Evolutionary conservation across 192 early-diverging fungal species (phyloP).

Genomic region (Helicostylum pulchrum): DNA sequence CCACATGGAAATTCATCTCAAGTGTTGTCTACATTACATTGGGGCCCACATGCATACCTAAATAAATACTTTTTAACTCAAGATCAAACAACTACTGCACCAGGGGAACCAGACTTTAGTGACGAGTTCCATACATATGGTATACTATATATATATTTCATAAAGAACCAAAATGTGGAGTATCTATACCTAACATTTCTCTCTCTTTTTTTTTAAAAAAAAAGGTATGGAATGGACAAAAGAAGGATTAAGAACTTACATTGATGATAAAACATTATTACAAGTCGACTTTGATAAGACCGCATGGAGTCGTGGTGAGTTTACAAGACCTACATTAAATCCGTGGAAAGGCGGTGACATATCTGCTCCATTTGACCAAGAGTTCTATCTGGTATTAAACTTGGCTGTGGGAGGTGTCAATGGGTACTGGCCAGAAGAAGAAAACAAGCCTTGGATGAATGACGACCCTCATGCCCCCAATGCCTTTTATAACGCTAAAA

Average conservation of each 20-base stretch:
- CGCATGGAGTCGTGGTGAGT: constrained; percentile 49
- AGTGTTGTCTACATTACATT: constrained; percentile 55
- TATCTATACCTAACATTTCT: neutral
- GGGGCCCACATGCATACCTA: constrained; percentile 51
- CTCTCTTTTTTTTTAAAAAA: constrained; percentile 31
- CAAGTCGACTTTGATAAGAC: constrained; percentile 48
- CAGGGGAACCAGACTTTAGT: constrained; percentile 36
- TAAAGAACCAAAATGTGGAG: neutral
- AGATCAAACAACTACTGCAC: constrained; percentile 28
- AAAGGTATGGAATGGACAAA: constrained; percentile 53
- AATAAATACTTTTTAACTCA: constrained; percentile 49
- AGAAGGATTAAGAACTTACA: constrained; percentile 50
- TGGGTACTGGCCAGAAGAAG: constrained; percentile 55
- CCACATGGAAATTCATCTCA: constrained; percentile 33
- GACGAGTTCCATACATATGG: constrained; percentile 56
- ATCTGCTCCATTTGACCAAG: constrained; percentile 63
- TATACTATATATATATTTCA: constrained; percentile 8
- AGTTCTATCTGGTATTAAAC: constrained; percentile 55
- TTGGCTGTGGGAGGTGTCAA: constrained; percentile 59
- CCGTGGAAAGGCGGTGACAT: constrained; percentile 46
- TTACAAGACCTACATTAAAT: constrained; percentile 46
- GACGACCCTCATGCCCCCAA: constrained; percentile 40
- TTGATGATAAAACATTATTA: constrained; percentile 50
- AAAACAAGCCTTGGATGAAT: constrained; percentile 57
- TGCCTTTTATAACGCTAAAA: constrained; percentile 51